Evolutionary conservation across 2,329 filamentous ascomycete species (phyloP).

Genomic region (Botrytis fragariae): DNA sequence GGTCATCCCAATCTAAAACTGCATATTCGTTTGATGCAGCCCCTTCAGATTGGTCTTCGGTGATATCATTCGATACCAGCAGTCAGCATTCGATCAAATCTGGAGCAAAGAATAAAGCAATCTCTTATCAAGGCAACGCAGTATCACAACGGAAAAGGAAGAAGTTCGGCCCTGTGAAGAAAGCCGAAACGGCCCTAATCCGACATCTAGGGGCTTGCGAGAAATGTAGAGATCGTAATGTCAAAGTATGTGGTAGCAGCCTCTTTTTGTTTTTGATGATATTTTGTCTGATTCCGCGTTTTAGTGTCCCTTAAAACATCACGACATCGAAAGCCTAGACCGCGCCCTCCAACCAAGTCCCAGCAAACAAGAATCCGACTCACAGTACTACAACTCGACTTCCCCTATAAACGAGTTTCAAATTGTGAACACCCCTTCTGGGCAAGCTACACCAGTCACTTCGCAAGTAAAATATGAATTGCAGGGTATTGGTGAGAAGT

Average conservation of each 20-base stretch:
- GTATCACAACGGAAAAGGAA: constrained; percentile 30
- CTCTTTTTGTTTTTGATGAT: constrained; percentile 24
- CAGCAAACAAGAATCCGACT: constrained; percentile 2
- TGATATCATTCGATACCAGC: constrained; percentile 34
- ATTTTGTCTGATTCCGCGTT: background rate
- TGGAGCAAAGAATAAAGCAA: constrained; percentile 22
- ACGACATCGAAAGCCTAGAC: constrained; percentile 34
- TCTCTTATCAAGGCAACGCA: constrained; percentile 31
- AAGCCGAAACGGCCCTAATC: constrained; percentile 35
- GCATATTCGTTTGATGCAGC: constrained; percentile 22
- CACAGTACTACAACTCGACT: background rate
- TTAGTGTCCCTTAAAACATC: constrained; percentile 36
- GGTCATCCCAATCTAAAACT: constrained; percentile 26
- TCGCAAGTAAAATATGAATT: constrained; percentile 24
- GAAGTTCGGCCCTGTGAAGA: constrained; percentile 26
- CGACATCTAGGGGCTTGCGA: constrained; percentile 33
- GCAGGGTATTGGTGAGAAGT: constrained; percentile 29
- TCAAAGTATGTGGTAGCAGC: constrained; percentile 20
- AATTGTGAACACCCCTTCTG: constrained; percentile 19
- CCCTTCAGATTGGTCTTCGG: constrained; percentile 33
- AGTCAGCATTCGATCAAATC: constrained; percentile 24
- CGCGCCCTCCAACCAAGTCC: constrained; percentile 16
- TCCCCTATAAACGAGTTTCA: constrained; percentile 21
- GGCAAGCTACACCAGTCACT: constrained; percentile 17
- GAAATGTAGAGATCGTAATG: constrained; percentile 28